Base-by-base conservation (phyloP, 169 alveolate species). In the Eimeria tenella region DNA sequence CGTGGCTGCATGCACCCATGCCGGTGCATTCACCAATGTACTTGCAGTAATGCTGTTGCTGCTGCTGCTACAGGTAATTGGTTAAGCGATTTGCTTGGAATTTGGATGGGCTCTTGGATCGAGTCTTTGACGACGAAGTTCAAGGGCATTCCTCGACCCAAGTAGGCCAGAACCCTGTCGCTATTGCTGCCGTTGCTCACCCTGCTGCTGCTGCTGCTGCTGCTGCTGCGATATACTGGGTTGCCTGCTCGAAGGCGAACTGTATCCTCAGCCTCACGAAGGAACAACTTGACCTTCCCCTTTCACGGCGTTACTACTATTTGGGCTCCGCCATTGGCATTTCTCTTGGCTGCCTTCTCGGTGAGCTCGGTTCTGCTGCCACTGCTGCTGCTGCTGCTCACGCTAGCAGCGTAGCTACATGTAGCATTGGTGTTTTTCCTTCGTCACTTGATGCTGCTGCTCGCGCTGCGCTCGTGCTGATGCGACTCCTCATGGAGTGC, bases 341-440 rank as follows among this genome's bases (percentile, higher is more conserved):
- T 63, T 63, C 93, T 15, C 19, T 86, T 19, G 93, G 93, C 53
- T 86, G 93, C 75, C 63, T 86, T 55, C 79, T 86, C 17, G 93
- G 88, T 79, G 31, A 21, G n/a, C 1, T 11, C 4, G 79, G 6
- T 13, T n/a, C n/a, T 13, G 50, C 42, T n/a, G 13, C 42, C 31
- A 9, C 79, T 11, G 42, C 15, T 21, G 79, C 79, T 68, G 79
- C 79, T 68, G 50, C 42, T 17, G 79, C 79, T 11, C 50, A 21
- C n/a, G 50, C 79, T 17, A 2, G 42, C 42, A 2, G 42, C 42
- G 42, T 31, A 60, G 21, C 21, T 19, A 3, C 70, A 60, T 11
- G 21, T 60, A 3, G 42, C 42, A 31, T 31, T 2, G 42, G 42
- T 31, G 42, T 31, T 31, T 31, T 31, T 31, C 42, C 42, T 31